These are phyloP conservation scores for Oryza australiensis DNA, from an alignment of 176 grass and related monocot species.

Conservation along the genomic window DNA sequence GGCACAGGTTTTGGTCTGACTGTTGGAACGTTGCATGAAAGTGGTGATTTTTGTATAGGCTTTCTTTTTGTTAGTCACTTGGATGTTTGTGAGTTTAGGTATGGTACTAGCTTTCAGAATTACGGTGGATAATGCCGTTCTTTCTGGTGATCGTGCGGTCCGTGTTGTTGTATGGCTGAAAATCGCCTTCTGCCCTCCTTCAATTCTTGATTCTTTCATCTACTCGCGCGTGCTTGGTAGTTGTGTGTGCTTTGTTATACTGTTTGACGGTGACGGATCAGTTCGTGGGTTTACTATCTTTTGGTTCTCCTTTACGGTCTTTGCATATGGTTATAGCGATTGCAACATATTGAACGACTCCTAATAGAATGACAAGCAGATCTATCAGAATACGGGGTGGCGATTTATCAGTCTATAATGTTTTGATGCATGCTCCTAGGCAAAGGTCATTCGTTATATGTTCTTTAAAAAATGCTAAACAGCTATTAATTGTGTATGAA, in stretches of 20 bases:
- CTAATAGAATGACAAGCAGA: neutral
- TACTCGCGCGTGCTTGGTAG: neutral
- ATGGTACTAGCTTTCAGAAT: constrained; percentile 18
- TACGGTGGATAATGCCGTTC: neutral
- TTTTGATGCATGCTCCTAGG: neutral
- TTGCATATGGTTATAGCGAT: neutral
- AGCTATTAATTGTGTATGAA: neutral
- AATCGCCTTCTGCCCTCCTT: neutral
- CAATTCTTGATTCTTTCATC: neutral
- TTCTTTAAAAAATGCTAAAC: neutral
- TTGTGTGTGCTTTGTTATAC: neutral
- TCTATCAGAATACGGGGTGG: neutral
- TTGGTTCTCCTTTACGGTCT: neutral
- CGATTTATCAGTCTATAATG: neutral
- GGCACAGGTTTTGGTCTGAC: too few relatives aligned
- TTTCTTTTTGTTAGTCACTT: neutral
- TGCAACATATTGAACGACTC: neutral
- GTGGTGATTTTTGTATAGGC: neutral
- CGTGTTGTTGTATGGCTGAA: neutral
- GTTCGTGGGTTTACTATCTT: neutral
- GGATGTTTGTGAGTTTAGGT: neutral
- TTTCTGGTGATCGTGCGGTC: neutral
- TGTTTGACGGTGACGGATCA: constrained; percentile 2
- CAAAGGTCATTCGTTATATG: neutral
- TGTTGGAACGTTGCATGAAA: constrained; percentile 1